phyloP scores from a whole-genome alignment of 2,329 filamentous ascomycete species.

The Exophiala viscosa region DNA sequence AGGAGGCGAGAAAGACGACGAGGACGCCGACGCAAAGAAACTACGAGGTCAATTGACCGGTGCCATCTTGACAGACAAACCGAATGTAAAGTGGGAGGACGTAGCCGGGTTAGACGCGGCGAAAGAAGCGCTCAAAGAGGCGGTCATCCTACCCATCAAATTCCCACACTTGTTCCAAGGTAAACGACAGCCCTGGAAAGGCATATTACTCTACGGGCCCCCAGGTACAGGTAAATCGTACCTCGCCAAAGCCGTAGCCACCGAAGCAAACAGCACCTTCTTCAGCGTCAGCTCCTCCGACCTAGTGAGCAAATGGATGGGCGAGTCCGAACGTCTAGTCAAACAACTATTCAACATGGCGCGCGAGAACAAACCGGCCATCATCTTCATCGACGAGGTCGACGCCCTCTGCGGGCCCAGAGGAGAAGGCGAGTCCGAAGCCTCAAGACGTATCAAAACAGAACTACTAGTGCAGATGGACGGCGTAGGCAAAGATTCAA shows the following conservation, averaged over 20 bases:
- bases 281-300: constrained; percentile 98
- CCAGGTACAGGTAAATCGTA: constrained; percentile 98
- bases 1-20: constrained; percentile 61
- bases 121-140: constrained; percentile 96
- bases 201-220: constrained; percentile 91
- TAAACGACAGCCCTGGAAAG: constrained; percentile 97
- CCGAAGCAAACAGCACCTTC: constrained; percentile 97
- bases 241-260: constrained; percentile 93
- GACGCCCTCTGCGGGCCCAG: constrained; percentile 93
- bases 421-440: constrained; percentile 93
- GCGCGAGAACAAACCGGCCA: constrained; percentile 93
- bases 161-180: constrained; percentile 95
- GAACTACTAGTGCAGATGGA: constrained; percentile 99
- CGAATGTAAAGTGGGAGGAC: constrained; percentile 97
- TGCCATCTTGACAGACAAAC: constrained; percentile 90
- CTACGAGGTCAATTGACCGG: constrained; percentile 84
- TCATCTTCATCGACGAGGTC: constrained; percentile 98
- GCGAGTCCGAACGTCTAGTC: constrained; percentile 93
- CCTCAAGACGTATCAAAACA: constrained; percentile 95
- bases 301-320: constrained; percentile 99
- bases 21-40: constrained; percentile 93
- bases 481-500: constrained; percentile 92
- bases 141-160: constrained; percentile 95
- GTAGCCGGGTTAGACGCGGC: constrained; percentile 90
- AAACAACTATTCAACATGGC: constrained; percentile 98